A percentile compares a stretch with the other conserved stretches of the same genome.
Evolutionary conservation across 2,329 filamentous ascomycete genomes (phyloP).

Genomic region (Pseudogymnoascus sp.): DNA sequence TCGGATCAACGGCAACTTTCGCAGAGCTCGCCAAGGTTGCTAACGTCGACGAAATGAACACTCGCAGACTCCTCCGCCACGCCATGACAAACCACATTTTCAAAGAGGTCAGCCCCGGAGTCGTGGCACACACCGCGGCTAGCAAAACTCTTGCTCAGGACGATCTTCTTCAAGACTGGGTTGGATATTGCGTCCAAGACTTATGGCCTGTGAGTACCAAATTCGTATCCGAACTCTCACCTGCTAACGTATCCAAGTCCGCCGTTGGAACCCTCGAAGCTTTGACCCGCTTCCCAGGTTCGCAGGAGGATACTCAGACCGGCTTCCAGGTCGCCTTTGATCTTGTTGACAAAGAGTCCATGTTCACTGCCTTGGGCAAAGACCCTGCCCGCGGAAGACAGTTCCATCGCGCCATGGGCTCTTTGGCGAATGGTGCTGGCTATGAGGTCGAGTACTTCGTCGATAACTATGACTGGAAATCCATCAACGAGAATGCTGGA

Average conservation of each 20-base stretch:
- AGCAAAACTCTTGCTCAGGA: constrained; percentile 48
- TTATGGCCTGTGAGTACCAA: constrained; percentile 32
- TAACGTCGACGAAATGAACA: constrained; percentile 30
- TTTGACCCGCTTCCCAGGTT: constrained; percentile 40
- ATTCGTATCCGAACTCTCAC: not conserved
- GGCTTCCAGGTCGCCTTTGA: constrained; percentile 48
- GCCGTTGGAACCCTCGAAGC: constrained; percentile 42
- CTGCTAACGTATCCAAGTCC: constrained; percentile 30
- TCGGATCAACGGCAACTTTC: constrained; percentile 40
- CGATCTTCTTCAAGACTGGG: constrained; percentile 44
- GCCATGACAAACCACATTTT: constrained; percentile 53
- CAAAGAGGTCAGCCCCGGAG: constrained; percentile 43
- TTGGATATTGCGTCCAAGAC: constrained; percentile 50
- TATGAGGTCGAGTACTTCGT: constrained; percentile 50
- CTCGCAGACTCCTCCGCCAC: constrained; percentile 45
- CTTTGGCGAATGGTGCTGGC: constrained; percentile 49
- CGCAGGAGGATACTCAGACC: constrained; percentile 42
- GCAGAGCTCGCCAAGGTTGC: constrained; percentile 34
- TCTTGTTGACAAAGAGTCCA: constrained; percentile 46
- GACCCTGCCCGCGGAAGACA: constrained; percentile 42
- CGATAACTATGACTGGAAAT: constrained; percentile 48
- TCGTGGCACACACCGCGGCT: constrained; percentile 50
- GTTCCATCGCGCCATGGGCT: constrained; percentile 51
- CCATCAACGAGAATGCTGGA: constrained; percentile 39
- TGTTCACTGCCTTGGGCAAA: constrained; percentile 49